Conservation (phyloP, 495 filamentous ascomycete genomes). For the Aeminium ludgeri region DNA sequence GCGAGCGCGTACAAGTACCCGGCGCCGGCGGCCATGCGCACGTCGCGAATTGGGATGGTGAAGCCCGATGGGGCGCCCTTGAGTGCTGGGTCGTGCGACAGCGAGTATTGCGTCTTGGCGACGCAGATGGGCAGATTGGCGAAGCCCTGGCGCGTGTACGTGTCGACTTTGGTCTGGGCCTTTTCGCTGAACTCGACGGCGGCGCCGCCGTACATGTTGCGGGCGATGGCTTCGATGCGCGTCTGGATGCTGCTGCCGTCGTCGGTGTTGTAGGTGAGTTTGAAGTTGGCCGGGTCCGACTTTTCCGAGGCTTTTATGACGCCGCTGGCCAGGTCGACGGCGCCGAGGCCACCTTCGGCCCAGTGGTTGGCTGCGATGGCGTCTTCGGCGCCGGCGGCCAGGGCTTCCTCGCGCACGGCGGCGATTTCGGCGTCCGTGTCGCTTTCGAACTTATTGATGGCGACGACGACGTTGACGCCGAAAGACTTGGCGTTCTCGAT, state of each 20-base stretch:
- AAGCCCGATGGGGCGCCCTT: constrained; percentile 97
- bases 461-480: constrained; percentile 89
- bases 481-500: constrained; percentile 75
- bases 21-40: constrained; percentile 81
- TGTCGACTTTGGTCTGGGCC: constrained; percentile 89
- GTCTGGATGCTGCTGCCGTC: constrained; percentile 68
- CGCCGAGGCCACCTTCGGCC: constrained; percentile 87
- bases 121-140: constrained; percentile 87
- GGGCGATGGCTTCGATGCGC: constrained; percentile 80
- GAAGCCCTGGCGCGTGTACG: constrained; percentile 83
- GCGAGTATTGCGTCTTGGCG: constrained; percentile 94
- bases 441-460: constrained; percentile 89
- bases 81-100: constrained; percentile 81
- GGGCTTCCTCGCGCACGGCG: constrained; percentile 72
- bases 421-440: constrained; percentile 88
- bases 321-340: constrained; percentile 71
- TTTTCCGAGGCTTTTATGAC: constrained; percentile 70
- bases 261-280: constrained; percentile 70
- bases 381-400: constrained; percentile 84
- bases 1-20: constrained; percentile 92
- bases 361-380: constrained; percentile 91
- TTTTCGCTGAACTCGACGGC: constrained; percentile 86
- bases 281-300: constrained; percentile 61
- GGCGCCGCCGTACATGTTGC: constrained; percentile 83
- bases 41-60: constrained; percentile 86